Conservation (phyloP, 75 land plant genomes). For the Pinus taeda region DNA sequence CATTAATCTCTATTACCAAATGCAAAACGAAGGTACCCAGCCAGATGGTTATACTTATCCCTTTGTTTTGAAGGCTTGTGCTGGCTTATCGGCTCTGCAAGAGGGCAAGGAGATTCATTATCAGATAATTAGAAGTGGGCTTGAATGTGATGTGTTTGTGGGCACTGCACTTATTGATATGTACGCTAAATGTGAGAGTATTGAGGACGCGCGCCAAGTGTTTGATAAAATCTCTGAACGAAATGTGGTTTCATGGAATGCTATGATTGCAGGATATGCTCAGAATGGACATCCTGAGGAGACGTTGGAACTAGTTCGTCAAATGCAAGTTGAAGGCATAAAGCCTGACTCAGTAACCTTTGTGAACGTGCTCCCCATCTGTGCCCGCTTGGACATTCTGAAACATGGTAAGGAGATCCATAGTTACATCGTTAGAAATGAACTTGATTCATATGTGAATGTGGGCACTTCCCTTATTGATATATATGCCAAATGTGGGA, state of each 20-base stretch:
- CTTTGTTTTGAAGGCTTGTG: slow-evolving; percentile 27
- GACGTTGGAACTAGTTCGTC: slow-evolving; percentile 9
- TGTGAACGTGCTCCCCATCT: slow-evolving; percentile 5
- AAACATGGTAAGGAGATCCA: slow-evolving; percentile 40
- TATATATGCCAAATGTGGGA: slow-evolving; percentile 73
- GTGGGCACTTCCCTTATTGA: slow-evolving; percentile 48
- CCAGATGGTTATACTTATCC: slow-evolving; percentile 33
- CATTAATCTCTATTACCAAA: slow-evolving; percentile 18
- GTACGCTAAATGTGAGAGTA: slow-evolving; percentile 30
- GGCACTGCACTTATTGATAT: slow-evolving; percentile 34
- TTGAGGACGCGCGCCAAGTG: slow-evolving; percentile 15
- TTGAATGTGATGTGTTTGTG: slow-evolving; percentile 27
- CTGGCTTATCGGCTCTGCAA: neutral
- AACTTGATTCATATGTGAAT: slow-evolving; percentile 23
- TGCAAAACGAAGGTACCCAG: slow-evolving; percentile 14
- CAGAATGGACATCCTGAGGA: slow-evolving; percentile 15
- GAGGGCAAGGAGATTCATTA: slow-evolving; percentile 27
- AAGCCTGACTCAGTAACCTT: slow-evolving; percentile 27
- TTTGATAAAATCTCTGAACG: slow-evolving; percentile 28
- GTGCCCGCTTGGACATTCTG: neutral
- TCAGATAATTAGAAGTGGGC: slow-evolving; percentile 11
- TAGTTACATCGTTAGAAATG: slow-evolving; percentile 20
- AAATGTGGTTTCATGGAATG: slow-evolving; percentile 35
- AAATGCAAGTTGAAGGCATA: slow-evolving; percentile 17
- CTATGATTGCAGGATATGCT: slow-evolving; percentile 23